Percentiles rank a stretch among this genome's conserved stretches.
Evolutionary conservation across 495 filamentous ascomycete species (phyloP).

Genomic region (Beverwykella pulmonaria): DNA sequence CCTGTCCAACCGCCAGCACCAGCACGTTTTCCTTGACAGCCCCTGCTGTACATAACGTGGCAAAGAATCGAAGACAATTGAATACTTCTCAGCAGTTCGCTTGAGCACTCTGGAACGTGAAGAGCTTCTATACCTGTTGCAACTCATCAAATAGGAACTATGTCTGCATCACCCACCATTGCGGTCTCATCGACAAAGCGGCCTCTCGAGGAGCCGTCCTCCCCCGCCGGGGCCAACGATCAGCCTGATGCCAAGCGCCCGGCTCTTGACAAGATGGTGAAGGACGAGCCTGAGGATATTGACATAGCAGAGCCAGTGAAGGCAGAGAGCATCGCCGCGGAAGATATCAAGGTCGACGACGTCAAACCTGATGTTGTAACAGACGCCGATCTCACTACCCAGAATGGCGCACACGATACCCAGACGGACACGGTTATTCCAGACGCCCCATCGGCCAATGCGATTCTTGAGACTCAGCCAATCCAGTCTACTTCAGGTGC

Average conservation of each 20-base stretch:
- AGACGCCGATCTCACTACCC: conserved; percentile 39
- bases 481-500: conserved; percentile 67
- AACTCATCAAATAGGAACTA: conserved; percentile 43
- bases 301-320: conserved; percentile 51
- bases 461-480: conserved; percentile 57
- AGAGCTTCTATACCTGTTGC: conserved; percentile 12
- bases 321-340: conserved; percentile 13
- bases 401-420: conserved; percentile 53
- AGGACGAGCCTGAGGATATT: conserved; percentile 52
- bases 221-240: conserved; percentile 83
- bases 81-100: conserved; percentile 14
- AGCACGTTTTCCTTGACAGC: conserved; percentile 82
- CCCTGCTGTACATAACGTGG: conserved; percentile 81
- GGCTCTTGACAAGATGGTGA: conserved; percentile 87
- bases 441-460: conserved; percentile 65
- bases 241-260: conserved; percentile 97
- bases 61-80: conserved; percentile 56
- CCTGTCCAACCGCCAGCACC: conserved; percentile 58
- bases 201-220: conserved; percentile 94
- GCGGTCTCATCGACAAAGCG: conserved; percentile 77
- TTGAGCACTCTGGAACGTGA: conserved; percentile 23
- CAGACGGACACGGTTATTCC: conserved; percentile 72
- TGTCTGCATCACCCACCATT: conserved; percentile 64
- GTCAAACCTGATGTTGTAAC: conserved; percentile 37
- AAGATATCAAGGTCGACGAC: conserved; percentile 25